Evolutionary conservation across 108 stramenopile genomes (phyloP).

Genomic region (Fistulifera pelliculosa): DNA sequence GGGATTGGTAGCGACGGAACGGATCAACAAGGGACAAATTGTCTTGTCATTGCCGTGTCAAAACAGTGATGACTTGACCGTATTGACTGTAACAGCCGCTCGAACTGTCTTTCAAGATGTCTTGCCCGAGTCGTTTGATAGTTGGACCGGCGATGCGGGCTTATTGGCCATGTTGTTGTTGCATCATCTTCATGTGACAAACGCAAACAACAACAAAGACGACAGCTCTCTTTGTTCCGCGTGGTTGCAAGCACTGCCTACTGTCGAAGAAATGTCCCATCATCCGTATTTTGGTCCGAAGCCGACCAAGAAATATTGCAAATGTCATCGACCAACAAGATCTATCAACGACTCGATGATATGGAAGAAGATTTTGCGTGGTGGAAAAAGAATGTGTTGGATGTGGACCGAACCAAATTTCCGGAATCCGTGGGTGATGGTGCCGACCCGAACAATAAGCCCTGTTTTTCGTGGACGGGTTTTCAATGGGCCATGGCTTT

Average conservation of each 20-base stretch:
- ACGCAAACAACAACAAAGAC: slow-evolving; percentile 5
- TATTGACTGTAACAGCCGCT: slow-evolving; percentile 38
- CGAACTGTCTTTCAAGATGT: slow-evolving; percentile 32
- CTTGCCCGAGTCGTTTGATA: slow-evolving; percentile 59
- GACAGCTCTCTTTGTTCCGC: slow-evolving; percentile 22
- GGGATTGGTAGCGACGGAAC: slow-evolving; percentile 55
- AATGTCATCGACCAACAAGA: slow-evolving; percentile 61
- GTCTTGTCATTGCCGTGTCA: slow-evolving; percentile 35
- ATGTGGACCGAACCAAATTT: slow-evolving; percentile 37
- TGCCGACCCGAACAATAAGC: slow-evolving; percentile 28
- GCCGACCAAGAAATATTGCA: slow-evolving; percentile 75
- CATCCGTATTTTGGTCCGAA: slow-evolving; percentile 73
- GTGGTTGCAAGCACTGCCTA: slow-evolving; percentile 55
- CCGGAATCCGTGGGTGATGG: slow-evolving; percentile 38
- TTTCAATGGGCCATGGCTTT: slow-evolving; percentile 82
- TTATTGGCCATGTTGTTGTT: slow-evolving; percentile 59
- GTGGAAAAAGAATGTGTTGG: slow-evolving; percentile 53
- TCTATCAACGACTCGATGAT: slow-evolving; percentile 73
- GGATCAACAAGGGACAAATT: slow-evolving; percentile 41
- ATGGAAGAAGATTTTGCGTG: slow-evolving; percentile 76
- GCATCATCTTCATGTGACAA: slow-evolving; percentile 68
- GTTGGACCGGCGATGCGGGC: slow-evolving; percentile 83
- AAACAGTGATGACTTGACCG: slow-evolving; percentile 23
- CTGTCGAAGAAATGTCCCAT: slow-evolving; percentile 37
- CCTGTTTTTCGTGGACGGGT: slow-evolving; percentile 54